phyloP scores from a whole-genome alignment of 768 basidiomycete genomes.

The Trametes cinnabarina region DNA sequence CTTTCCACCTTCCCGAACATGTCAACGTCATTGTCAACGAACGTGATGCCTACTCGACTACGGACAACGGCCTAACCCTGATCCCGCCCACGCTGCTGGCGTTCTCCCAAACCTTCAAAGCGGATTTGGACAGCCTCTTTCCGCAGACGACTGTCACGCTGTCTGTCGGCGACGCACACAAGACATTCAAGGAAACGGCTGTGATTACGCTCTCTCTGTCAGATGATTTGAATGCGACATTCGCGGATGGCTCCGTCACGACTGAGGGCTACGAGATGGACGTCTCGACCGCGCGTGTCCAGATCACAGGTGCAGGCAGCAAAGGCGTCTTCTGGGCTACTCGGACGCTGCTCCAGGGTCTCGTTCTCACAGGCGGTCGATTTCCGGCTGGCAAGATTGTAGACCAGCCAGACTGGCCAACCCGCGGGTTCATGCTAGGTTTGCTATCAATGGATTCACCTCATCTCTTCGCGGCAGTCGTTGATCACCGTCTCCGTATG shows the following conservation, averaged over 20 bases:
- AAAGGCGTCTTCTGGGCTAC: conserved; percentile 30
- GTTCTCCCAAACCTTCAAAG: conserved; percentile 25
- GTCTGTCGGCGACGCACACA: neutral
- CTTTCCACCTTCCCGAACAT: conserved; percentile 9
- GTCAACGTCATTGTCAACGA: conserved; percentile 20
- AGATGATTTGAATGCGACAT: conserved; percentile 4
- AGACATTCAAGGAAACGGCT: neutral
- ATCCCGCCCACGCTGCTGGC: conserved; percentile 25
- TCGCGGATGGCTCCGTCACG: conserved; percentile 22
- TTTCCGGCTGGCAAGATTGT: conserved; percentile 24
- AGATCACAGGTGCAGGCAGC: conserved; percentile 24
- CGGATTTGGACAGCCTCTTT: conserved; percentile 24
- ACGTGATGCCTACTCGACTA: conserved; percentile 11
- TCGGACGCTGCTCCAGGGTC: conserved; percentile 28
- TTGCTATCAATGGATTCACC: neutral
- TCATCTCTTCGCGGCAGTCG: neutral
- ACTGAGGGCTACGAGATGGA: conserved; percentile 25
- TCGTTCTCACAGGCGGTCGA: conserved; percentile 20
- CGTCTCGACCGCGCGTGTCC: conserved; percentile 13
- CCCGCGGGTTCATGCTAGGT: conserved; percentile 30
- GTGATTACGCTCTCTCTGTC: conserved; percentile 19
- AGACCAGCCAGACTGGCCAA: conserved; percentile 28
- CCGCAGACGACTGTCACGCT: conserved; percentile 9
- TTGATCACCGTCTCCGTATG: neutral
- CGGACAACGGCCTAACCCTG: conserved; percentile 22